These are phyloP conservation scores for Colletotrichum theobromicola DNA, from an alignment of 2,329 filamentous ascomycete species.

Conservation along the genomic window DNA sequence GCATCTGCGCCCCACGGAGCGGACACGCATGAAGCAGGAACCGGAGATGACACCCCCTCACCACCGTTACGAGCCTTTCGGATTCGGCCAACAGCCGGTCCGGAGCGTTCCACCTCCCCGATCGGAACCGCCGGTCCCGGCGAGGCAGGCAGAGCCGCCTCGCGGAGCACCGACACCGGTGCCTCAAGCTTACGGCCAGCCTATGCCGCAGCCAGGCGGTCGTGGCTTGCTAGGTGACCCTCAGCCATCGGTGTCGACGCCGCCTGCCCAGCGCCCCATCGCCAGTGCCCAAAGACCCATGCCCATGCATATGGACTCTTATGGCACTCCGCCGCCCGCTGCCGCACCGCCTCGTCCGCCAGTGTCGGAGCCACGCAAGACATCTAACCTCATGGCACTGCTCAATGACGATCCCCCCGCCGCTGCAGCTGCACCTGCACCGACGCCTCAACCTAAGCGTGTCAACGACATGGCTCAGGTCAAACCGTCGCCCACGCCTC, in stretches of 20 bases:
- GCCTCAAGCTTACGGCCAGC: conserved; percentile 39
- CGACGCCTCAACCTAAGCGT: conserved; percentile 47
- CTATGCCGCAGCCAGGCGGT: conserved; percentile 44
- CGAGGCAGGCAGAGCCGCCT: conserved; percentile 47
- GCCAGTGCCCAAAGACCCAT: conserved; percentile 29
- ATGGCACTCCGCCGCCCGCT: conserved; percentile 41
- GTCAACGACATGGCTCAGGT: conserved; percentile 50
- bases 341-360: conserved; percentile 45
- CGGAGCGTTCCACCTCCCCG: conserved; percentile 40
- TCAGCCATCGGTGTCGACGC: conserved; percentile 33
- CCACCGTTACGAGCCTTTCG: conserved; percentile 51
- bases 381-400: conserved; percentile 67
- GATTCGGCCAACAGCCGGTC: conserved; percentile 41
- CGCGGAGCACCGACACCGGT: conserved; percentile 35
- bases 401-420: conserved; percentile 63
- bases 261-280: conserved; percentile 25
- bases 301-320: conserved; percentile 34
- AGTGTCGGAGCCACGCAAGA: conserved; percentile 59
- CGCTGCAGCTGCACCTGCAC: conserved; percentile 25
- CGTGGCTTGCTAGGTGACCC: conserved; percentile 46
- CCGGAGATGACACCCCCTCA: conserved; percentile 44
- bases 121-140: conserved; percentile 43
- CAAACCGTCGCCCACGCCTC: conserved; percentile 55
- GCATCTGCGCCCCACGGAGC: conserved; percentile 27
- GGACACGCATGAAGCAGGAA: conserved; percentile 52